These are phyloP conservation scores for Blyttiomyces sp. DNA, from an alignment of 371 early-diverging fungal species.

Conservation along the genomic window DNA sequence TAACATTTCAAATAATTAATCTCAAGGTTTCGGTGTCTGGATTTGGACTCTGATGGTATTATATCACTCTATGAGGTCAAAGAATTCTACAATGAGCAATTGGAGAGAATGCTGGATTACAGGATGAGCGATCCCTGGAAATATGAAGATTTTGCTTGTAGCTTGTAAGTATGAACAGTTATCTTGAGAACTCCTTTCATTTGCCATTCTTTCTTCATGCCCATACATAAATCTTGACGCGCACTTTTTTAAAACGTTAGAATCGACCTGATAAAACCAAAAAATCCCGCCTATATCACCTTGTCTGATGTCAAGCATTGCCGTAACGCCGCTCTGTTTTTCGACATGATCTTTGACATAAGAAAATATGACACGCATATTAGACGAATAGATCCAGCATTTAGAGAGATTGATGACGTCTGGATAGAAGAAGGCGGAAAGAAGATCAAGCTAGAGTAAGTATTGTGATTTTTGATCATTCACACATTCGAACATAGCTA, in stretches of 20 bases:
- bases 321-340: constrained; percentile 54
- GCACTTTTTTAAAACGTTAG: constrained; percentile 16
- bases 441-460: constrained; percentile 38
- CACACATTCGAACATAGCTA: no score
- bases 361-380: constrained; percentile 49
- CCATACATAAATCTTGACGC: not conserved
- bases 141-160: constrained; percentile 70
- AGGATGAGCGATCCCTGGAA: constrained; percentile 60
- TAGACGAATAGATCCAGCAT: constrained; percentile 45
- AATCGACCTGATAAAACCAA: constrained; percentile 64
- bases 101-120: constrained; percentile 58
- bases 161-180: constrained; percentile 46
- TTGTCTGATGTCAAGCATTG: constrained; percentile 63
- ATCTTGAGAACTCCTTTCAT: not conserved
- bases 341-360: constrained; percentile 77
- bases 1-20: no score
- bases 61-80: constrained; percentile 80
- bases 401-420: constrained; percentile 48
- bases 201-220: not conserved
- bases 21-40: constrained; percentile 83
- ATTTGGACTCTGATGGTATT: constrained; percentile 85
- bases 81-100: constrained; percentile 82
- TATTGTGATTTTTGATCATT: not conserved
- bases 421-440: constrained; percentile 26
- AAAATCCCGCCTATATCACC: constrained; percentile 50